A percentile compares a stretch with the other conserved stretches of the same genome.
Conservation (phyloP, 2,329 filamentous ascomycete species). For the Coniochaeta sp. region DNA sequence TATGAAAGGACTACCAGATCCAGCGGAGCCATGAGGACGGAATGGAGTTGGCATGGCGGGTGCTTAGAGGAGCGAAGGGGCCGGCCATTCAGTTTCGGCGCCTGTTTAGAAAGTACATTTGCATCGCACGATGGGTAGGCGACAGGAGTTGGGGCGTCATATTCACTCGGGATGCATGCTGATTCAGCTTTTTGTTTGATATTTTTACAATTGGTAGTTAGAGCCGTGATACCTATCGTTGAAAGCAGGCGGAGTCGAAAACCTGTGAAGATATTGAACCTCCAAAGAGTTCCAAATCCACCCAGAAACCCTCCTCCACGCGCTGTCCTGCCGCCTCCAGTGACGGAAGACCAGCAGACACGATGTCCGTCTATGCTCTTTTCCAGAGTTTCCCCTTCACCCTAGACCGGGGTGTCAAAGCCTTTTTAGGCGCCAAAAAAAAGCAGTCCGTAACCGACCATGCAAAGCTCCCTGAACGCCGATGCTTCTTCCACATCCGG, state of each 20-base stretch:
- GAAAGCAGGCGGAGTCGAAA: background rate
- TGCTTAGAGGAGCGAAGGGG: constrained; percentile 17
- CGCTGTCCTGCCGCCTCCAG: background rate
- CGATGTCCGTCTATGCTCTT: background rate
- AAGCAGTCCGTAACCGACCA: background rate
- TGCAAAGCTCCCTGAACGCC: background rate
- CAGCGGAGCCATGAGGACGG: constrained; percentile 17
- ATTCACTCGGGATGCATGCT: background rate
- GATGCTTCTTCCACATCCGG: background rate
- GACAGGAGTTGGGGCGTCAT: background rate
- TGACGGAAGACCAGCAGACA: background rate
- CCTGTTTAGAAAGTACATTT: background rate
- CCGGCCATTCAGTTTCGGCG: background rate
- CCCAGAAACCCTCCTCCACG: background rate
- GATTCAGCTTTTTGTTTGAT: background rate
- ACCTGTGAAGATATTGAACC: background rate
- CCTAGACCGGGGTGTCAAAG: background rate
- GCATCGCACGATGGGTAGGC: background rate
- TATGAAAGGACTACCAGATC: constrained; percentile 34
- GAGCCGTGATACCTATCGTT: background rate
- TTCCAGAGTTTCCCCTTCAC: background rate
- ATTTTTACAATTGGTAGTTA: background rate
- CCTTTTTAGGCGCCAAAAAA: background rate
- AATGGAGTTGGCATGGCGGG: constrained; percentile 3
- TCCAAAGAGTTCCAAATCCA: too few species aligned